These are phyloP conservation scores for Suhomyces guaymorum DNA, from an alignment of 1,139 yeast genomes.

Conservation along the genomic window DNA sequence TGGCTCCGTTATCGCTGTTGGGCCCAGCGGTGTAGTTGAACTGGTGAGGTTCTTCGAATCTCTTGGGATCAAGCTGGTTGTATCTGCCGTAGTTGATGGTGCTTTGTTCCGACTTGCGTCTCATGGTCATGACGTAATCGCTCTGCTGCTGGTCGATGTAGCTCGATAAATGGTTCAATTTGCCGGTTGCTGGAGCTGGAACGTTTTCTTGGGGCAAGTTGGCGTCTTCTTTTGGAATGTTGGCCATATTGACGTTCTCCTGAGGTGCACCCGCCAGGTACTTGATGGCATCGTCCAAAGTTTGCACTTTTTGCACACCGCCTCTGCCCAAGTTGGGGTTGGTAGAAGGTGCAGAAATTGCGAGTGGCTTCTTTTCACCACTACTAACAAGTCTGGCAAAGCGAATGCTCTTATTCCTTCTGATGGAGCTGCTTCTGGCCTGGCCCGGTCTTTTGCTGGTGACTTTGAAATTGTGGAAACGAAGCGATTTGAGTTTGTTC, in stretches of 20 bases:
- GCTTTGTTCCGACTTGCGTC: constrained; percentile 16
- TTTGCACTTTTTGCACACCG: constrained; percentile 20
- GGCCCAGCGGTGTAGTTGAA: constrained; percentile 5
- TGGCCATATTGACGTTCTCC: constrained; percentile 12
- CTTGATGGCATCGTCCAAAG: constrained; percentile 30
- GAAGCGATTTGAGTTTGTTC: constrained; percentile 23
- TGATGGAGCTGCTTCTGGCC: constrained; percentile 7
- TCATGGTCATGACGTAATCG: constrained; percentile 18
- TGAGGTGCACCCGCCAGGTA: constrained; percentile 30
- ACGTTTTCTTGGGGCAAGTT: no score
- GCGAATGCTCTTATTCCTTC: constrained; percentile 7
- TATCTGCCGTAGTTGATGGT: constrained; percentile 21
- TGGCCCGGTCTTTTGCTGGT: constrained; percentile 30
- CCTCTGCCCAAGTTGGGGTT: constrained; percentile 33
- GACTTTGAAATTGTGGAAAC: constrained; percentile 29
- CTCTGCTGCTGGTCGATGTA: constrained; percentile 35
- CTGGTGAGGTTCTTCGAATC: constrained; percentile 5
- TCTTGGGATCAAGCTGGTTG: constrained; percentile 15
- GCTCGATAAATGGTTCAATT: constrained; percentile 26
- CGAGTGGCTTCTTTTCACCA: constrained; percentile 4
- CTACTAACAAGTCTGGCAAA: constrained; percentile 4
- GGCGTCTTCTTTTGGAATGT: no score
- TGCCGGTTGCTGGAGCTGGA: constrained; percentile 15
- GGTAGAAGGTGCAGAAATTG: constrained; percentile 28
- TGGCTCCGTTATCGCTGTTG: constrained; percentile 4